Evolutionary conservation across 2,329 filamentous ascomycete genomes (phyloP).

Genomic region (Verruconis gallopava): DNA sequence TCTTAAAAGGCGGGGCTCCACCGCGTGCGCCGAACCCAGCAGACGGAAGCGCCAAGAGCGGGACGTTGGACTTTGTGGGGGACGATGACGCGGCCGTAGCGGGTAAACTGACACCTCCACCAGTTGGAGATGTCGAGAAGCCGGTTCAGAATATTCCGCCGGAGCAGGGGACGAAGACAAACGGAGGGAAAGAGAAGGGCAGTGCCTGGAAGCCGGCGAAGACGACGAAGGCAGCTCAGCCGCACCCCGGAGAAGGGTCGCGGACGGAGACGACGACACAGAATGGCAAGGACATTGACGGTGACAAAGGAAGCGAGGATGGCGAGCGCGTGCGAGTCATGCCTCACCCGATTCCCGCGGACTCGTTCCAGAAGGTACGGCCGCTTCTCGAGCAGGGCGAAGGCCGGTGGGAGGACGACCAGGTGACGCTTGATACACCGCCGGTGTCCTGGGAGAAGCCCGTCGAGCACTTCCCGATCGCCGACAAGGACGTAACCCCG

Average conservation of each 20-base stretch:
- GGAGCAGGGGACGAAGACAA: background rate
- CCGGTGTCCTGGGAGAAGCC: conserved; percentile 60
- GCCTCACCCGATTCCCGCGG: conserved; percentile 3
- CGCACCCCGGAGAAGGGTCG: background rate
- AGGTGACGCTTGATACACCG: conserved; percentile 13
- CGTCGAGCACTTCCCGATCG: conserved; percentile 65
- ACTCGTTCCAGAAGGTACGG: conserved; percentile 1
- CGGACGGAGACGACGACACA: background rate
- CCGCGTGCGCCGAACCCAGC: background rate
- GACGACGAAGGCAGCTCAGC: background rate
- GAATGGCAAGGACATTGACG: background rate
- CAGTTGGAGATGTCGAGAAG: conserved; percentile 4
- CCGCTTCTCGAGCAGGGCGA: conserved; percentile 14
- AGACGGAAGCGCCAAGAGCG: background rate
- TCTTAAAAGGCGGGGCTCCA: background rate
- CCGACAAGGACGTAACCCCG: conserved; percentile 54
- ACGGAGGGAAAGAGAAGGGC: background rate
- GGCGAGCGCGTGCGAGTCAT: conserved; percentile 6
- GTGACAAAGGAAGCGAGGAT: background rate
- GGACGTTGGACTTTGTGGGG: background rate
- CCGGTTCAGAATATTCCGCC: conserved; percentile 8
- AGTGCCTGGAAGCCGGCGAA: background rate
- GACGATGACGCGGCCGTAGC: background rate
- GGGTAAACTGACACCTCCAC: conserved; percentile 5
- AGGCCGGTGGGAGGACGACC: conserved; percentile 11